Conservation (phyloP, 2,329 filamentous ascomycete species). For the Alternaria incomplexa region DNA sequence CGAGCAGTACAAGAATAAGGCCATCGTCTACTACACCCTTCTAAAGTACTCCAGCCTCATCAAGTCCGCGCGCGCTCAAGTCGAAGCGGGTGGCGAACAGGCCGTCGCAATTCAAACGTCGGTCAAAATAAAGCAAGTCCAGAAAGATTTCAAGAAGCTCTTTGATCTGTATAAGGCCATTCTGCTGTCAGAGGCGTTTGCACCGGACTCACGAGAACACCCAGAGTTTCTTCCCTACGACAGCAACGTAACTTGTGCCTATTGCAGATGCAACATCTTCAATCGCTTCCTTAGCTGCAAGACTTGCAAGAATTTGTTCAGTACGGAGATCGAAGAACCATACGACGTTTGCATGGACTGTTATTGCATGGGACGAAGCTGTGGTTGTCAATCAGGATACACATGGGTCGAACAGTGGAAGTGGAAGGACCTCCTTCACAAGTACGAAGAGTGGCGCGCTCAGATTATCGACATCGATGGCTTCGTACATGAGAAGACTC, state of each 20-base stretch:
- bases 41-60: slow-evolving; percentile 73
- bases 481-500: slow-evolving; percentile 69
- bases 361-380: slow-evolving; percentile 96
- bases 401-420: slow-evolving; percentile 93
- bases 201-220: slow-evolving; percentile 68
- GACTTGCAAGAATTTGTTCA: slow-evolving; percentile 72
- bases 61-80: slow-evolving; percentile 63
- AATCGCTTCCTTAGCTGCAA: slow-evolving; percentile 95
- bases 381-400: slow-evolving; percentile 82
- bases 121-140: slow-evolving; percentile 70
- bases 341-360: slow-evolving; percentile 99
- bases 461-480: slow-evolving; percentile 77
- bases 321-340: slow-evolving; percentile 76
- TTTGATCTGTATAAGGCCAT: slow-evolving; percentile 80
- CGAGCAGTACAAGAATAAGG: slow-evolving; percentile 98
- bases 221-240: slow-evolving; percentile 83
- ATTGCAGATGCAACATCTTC: slow-evolving; percentile 95
- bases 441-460: slow-evolving; percentile 82
- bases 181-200: slow-evolving; percentile 85
- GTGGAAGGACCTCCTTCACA: slow-evolving; percentile 77
- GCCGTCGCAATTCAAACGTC: slow-evolving; percentile 47
- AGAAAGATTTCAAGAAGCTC: slow-evolving; percentile 80
- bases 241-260: slow-evolving; percentile 92
- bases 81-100: slow-evolving; percentile 52
- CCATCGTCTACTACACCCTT: slow-evolving; percentile 88